Evolutionary conservation across 1,284 basidiomycete genomes (phyloP), one percentile per base, ranked within the genome.

Genomic region (Puccinia coronata): DNA sequence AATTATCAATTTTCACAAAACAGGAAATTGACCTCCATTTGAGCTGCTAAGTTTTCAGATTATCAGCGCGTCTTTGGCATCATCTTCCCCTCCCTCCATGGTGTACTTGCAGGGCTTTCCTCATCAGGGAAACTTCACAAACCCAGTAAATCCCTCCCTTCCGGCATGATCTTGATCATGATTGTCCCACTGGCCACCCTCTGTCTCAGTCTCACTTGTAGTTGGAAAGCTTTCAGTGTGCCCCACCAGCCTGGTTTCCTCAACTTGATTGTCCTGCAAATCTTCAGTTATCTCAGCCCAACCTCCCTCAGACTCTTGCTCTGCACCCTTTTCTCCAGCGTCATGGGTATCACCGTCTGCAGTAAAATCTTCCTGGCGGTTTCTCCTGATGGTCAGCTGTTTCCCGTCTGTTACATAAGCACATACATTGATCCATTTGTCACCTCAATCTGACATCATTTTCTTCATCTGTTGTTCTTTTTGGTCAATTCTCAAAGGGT

Each of bases 291-390:
- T 36, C 63, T 51, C 28, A 20, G 14, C 20, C 18, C 71, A n/a
- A 71, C 71, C 14, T 51, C 61, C 34, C 23, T 77, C 18, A 63
- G 75, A 4, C n/a, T 79, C 43, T 79, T 79, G 59, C 23, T 71
- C 23, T 28, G n/a, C 6, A 59, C 77, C 25, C 59, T 79, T 47
- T 79, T 79, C 43, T 79, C 67, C 25, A 71, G 65, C 28, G 34
- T 79, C 49, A 79, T 79, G 77, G 67, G 67, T 34, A 53, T 79
- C 23, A 79, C 77, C 4, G 77, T 79, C 20, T 79, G 77, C 55
- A 67, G 77, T 20, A 69, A 79, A 71, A 79, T 79, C 25, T 34
- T 79, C 1, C 77, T 70, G 55, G 77, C 77, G 16, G 63, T 79
- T n/a, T 79, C 77, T 43, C 47, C 65, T 57, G 77, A 79, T 49